phyloP scores from a whole-genome alignment of 2,329 filamentous ascomycete genomes.

The Phyllosticta citrichinensis region DNA sequence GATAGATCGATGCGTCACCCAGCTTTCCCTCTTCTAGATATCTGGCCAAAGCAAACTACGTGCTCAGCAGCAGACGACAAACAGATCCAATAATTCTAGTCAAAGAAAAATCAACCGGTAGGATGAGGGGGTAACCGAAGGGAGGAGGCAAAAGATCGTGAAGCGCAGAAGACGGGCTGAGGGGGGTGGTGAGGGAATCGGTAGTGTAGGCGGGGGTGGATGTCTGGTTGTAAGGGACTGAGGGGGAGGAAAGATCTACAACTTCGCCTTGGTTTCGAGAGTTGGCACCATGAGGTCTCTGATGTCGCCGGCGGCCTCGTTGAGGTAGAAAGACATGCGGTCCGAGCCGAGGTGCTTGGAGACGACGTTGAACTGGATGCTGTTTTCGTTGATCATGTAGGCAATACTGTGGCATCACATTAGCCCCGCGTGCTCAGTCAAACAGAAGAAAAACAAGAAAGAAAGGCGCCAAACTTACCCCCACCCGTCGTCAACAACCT shows the following conservation, averaged over 20 bases:
- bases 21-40: no score
- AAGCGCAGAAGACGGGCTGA: background rate
- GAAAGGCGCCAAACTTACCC: conserved; percentile 35
- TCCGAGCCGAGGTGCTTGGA: conserved; percentile 82
- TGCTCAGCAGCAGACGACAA: no score
- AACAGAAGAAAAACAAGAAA: background rate
- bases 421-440: background rate
- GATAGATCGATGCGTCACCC: no score
- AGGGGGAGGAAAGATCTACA: conserved; percentile 42
- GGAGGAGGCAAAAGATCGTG: no score
- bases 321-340: conserved; percentile 91
- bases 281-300: conserved; percentile 76
- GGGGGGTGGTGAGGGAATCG: background rate
- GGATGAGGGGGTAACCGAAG: no score
- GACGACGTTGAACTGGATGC: conserved; percentile 95
- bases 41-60: no score
- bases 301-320: conserved; percentile 85
- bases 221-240: background rate
- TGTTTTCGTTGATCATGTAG: conserved; percentile 99
- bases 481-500: conserved; percentile 92
- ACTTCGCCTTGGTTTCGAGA: conserved; percentile 75
- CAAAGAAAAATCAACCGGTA: no score
- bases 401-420: conserved; percentile 51
- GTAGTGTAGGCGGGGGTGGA: background rate
- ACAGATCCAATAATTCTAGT: no score